Conservation (phyloP, 495 filamentous ascomycete genomes). For the Aspergillus funiculosus region DNA sequence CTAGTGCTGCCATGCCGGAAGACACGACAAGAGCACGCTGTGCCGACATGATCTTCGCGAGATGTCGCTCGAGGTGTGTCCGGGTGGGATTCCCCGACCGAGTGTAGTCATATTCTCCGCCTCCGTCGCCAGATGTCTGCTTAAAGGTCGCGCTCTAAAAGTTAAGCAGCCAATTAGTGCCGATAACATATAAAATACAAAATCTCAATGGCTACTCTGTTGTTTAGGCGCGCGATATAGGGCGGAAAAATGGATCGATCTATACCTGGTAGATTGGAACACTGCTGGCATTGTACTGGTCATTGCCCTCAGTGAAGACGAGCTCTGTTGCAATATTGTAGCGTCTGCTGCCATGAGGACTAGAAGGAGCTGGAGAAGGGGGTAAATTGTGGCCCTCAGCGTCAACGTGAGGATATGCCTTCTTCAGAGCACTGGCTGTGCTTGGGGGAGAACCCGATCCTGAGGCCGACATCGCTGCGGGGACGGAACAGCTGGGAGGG, state of each 20-base stretch:
- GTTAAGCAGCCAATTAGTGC: conserved; percentile 20
- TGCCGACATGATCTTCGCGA: conserved; percentile 98
- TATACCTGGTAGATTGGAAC: conserved; percentile 87
- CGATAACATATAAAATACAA: too few relatives aligned
- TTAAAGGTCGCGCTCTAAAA: conserved; percentile 93
- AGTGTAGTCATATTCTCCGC: conserved; percentile 93
- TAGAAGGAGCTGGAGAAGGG: conserved; percentile 91
- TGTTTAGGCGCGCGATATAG: too few relatives aligned
- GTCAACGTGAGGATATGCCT: conserved; percentile 69
- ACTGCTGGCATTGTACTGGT: conserved; percentile 93
- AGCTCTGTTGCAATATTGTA: conserved; percentile 95
- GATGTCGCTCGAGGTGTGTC: conserved; percentile 90
- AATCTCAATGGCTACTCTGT: too few relatives aligned
- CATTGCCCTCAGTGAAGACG: conserved; percentile 89
- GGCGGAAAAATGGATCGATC: not conserved
- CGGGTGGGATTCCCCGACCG: conserved; percentile 94
- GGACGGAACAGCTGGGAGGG: conserved; percentile 18
- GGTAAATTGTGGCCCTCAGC: conserved; percentile 86
- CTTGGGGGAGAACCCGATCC: conserved; percentile 30
- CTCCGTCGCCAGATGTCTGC: conserved; percentile 72
- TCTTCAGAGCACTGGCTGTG: conserved; percentile 46
- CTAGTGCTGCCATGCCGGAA: conserved; percentile 93
- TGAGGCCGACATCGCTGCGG: conserved; percentile 46
- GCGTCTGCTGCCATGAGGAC: conserved; percentile 70
- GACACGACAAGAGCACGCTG: conserved; percentile 85